Evolutionary conservation across 371 early-diverging fungal genomes (phyloP).

Genomic region (Mucor irregularis): DNA sequence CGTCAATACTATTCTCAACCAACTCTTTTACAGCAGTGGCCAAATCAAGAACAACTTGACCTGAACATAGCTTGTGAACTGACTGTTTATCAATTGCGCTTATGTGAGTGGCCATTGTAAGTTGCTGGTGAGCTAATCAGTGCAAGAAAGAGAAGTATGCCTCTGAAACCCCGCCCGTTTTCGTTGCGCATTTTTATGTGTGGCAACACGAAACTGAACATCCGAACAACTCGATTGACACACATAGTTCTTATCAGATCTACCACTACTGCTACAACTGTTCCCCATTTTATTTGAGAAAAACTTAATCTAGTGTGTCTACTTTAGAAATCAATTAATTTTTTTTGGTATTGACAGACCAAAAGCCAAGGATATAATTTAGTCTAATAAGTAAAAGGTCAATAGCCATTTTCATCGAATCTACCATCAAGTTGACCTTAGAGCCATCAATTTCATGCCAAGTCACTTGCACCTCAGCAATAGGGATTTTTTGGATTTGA

Average conservation of each 20-base stretch:
- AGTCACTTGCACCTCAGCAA: constrained; percentile 86
- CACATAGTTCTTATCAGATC: no score
- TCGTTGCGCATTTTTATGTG: not conserved
- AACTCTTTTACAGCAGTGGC: constrained; percentile 92
- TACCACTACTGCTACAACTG: no score
- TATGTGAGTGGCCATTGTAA: constrained; percentile 17
- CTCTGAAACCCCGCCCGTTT: not conserved
- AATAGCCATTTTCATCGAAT: constrained; percentile 87
- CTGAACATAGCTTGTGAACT: constrained; percentile 82
- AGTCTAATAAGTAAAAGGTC: constrained; percentile 86
- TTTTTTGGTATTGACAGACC: constrained; percentile 52
- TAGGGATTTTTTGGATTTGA: constrained; percentile 64
- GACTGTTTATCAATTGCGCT: constrained; percentile 44
- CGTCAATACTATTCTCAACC: constrained; percentile 97
- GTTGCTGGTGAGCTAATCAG: no score
- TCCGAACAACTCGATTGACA: no score
- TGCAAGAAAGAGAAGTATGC: no score
- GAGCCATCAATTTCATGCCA: constrained; percentile 97
- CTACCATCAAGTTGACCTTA: constrained; percentile 85
- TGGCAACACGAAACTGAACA: no score
- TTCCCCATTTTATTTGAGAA: not conserved
- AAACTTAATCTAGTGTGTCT: not conserved
- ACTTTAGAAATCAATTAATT: not conserved
- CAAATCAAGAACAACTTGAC: constrained; percentile 91
- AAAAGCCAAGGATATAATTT: constrained; percentile 83